Percentiles rank a stretch among this genome's conserved stretches.
Conservation (phyloP, 441 rosid genomes). For the Euphorbia celastroides region DNA sequence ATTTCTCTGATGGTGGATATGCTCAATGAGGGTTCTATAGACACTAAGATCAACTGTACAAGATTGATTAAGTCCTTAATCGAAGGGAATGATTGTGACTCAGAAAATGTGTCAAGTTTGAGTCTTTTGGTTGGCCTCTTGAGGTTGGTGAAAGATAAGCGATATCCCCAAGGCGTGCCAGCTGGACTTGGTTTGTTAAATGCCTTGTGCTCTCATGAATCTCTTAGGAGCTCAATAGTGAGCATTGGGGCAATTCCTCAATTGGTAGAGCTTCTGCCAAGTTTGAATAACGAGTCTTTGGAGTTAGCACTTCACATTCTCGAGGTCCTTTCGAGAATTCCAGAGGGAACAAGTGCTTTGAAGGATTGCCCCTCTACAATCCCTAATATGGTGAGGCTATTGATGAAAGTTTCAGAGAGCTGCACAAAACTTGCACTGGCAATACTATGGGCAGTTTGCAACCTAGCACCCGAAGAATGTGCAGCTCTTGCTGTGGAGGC, state of each 20-base stretch:
- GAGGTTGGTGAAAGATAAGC: constrained; percentile 67
- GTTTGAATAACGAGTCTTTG: constrained; percentile 49
- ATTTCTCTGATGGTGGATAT: constrained; percentile 74
- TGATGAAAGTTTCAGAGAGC: constrained; percentile 76
- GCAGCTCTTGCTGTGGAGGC: constrained; percentile 61
- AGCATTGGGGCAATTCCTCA: constrained; percentile 66
- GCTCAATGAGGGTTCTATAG: constrained; percentile 71
- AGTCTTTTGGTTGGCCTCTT: constrained; percentile 68
- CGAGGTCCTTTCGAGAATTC: constrained; percentile 47
- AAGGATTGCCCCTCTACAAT: constrained; percentile 64
- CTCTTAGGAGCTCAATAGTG: constrained; percentile 46
- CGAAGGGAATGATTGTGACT: constrained; percentile 50
- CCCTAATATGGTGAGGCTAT: constrained; percentile 47
- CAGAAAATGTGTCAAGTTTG: constrained; percentile 54
- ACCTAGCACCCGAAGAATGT: constrained; percentile 73
- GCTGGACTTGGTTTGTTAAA: constrained; percentile 60
- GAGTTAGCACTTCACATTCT: constrained; percentile 62
- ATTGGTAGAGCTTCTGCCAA: constrained; percentile 54
- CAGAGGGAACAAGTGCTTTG: constrained; percentile 62
- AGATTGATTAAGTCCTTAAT: constrained; percentile 47
- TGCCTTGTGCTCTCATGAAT: constrained; percentile 42
- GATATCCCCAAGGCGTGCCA: constrained; percentile 47
- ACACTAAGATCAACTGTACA: constrained; percentile 68
- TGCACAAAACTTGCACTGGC: constrained; percentile 64
- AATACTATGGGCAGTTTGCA: constrained; percentile 63